A percentile compares a stretch with the other conserved stretches of the same genome.
phyloP scores from a whole-genome alignment of 148 eudicot species.

The Simmondsia chinensis region DNA sequence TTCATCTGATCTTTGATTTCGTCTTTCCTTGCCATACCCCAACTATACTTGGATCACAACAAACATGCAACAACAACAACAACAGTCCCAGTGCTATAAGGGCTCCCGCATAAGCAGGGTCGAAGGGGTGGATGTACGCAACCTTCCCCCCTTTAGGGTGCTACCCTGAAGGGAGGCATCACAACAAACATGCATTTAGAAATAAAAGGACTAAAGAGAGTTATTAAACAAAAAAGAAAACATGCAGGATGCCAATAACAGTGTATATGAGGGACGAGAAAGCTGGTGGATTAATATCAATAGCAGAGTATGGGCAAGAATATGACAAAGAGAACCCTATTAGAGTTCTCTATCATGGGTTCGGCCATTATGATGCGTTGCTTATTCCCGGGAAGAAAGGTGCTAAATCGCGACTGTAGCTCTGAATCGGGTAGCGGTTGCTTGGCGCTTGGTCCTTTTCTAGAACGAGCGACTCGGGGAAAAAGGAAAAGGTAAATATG shows the following conservation, averaged over 20 bases:
- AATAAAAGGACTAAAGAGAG: neutral
- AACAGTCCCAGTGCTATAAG: no score
- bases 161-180: no score
- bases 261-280: slow-evolving; percentile 76
- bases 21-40: neutral
- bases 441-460: no score
- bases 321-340: slow-evolving; percentile 86
- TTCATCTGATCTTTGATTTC: slow-evolving; percentile 1
- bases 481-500: no score
- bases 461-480: no score
- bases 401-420: slow-evolving; percentile 45
- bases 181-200: neutral
- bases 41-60: no score
- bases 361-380: slow-evolving; percentile 92
- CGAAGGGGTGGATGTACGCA: no score
- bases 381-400: slow-evolving; percentile 49
- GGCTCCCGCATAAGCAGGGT: no score
- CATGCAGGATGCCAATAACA: slow-evolving; percentile 87
- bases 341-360: slow-evolving; percentile 75
- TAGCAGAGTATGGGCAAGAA: slow-evolving; percentile 95
- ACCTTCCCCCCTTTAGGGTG: no score
- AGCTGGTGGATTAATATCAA: slow-evolving; percentile 67
- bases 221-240: neutral
- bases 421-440: no score
- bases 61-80: no score